Evolutionary conservation across 192 early-diverging fungal genomes (phyloP).

Genomic region (Coemansia sp.): DNA sequence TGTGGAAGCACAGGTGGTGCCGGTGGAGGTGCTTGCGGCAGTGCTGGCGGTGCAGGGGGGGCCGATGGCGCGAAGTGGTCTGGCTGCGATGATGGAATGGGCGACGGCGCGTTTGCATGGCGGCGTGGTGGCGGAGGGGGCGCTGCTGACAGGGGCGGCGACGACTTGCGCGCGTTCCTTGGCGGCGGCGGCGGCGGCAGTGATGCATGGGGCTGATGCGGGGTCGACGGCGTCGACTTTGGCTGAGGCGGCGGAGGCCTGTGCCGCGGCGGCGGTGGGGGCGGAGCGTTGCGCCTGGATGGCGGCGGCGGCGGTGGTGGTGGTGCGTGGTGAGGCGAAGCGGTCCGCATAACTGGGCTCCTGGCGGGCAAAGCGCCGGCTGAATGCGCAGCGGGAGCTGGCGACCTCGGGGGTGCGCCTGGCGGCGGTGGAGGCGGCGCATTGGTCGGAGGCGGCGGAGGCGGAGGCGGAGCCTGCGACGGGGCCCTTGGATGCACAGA

Average conservation of each 20-base stretch:
- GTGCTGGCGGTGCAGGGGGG: constrained; percentile 14
- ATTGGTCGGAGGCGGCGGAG: constrained; percentile 13
- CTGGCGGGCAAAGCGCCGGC: neutral
- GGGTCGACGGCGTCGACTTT: neutral
- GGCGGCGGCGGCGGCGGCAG: constrained; percentile 24
- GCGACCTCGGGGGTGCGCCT: neutral
- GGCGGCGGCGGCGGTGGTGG: constrained; percentile 19
- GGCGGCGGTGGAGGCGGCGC: constrained; percentile 40
- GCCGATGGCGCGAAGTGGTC: constrained; percentile 15
- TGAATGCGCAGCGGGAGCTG: neutral
- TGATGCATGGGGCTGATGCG: neutral
- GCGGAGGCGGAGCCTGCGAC: constrained; percentile 16
- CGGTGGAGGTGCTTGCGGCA: constrained; percentile 3
- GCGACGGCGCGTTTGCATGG: constrained; percentile 8
- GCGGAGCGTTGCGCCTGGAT: constrained; percentile 15
- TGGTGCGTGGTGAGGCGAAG: constrained; percentile 5
- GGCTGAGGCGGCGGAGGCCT: neutral
- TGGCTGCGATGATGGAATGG: constrained; percentile 1
- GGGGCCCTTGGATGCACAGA: constrained; percentile 29
- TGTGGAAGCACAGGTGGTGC: constrained; percentile 12
- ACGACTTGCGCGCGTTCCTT: constrained; percentile 15
- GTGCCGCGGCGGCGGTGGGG: constrained; percentile 29
- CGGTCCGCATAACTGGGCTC: constrained; percentile 1
- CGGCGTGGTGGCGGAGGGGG: constrained; percentile 28
- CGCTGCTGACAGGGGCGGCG: constrained; percentile 11